A percentile compares a stretch with the other conserved stretches of the same genome.
These are phyloP conservation scores for Thozetella sp. DNA, from an alignment of 495 filamentous ascomycete species.

Conservation along the genomic window DNA sequence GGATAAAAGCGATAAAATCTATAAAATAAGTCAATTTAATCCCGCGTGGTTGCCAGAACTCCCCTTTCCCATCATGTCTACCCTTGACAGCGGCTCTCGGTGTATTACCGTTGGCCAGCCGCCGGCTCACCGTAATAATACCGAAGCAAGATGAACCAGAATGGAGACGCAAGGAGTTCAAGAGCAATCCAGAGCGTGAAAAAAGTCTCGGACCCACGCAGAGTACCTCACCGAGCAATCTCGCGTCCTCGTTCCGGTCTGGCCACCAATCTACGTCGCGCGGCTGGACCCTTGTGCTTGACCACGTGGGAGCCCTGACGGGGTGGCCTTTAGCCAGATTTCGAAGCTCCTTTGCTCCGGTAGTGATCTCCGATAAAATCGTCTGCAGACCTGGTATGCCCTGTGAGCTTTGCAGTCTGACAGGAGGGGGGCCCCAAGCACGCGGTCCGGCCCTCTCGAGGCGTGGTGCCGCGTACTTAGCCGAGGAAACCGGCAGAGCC, in stretches of 20 bases:
- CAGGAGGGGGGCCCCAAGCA: background rate
- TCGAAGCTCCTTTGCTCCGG: background rate
- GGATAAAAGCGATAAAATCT: too few species aligned
- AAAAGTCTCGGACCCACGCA: background rate
- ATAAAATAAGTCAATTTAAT: too few species aligned
- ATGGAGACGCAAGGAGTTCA: background rate
- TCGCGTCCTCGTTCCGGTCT: background rate
- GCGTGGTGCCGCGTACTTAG: background rate
- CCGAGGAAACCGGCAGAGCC: background rate
- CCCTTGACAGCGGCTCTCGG: background rate
- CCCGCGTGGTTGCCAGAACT: too few species aligned
- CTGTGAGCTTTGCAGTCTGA: background rate
- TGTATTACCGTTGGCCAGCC: background rate
- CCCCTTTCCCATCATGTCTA: background rate
- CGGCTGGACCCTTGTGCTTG: background rate
- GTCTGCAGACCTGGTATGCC: background rate
- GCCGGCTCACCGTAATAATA: background rate
- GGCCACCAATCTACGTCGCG: background rate
- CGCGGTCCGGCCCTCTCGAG: conserved; percentile 1
- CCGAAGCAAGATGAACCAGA: conserved; percentile 1
- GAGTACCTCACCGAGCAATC: background rate
- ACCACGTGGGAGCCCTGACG: conserved; percentile 1
- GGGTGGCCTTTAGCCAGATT: background rate
- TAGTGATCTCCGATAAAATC: background rate
- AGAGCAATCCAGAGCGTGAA: background rate